phyloP scores from a whole-genome alignment of 345 rosid species.

The Camelina sativa region DNA sequence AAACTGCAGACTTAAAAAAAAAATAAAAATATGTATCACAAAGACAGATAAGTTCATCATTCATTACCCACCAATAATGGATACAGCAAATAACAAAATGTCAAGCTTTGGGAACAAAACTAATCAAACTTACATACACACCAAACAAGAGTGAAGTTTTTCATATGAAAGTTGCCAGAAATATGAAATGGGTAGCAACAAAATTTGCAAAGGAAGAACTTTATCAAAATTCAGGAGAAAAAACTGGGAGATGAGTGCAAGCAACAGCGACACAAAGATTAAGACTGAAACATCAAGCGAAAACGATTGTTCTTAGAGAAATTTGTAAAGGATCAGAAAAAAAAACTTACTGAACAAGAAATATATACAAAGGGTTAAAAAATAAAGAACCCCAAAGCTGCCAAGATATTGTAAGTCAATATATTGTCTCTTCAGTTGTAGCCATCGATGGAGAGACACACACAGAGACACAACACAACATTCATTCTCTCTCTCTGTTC shows the following conservation, averaged over 20 bases:
- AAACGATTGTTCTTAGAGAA: slow-evolving; percentile 5
- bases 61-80: slow-evolving; percentile 13
- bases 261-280: slow-evolving; percentile 33
- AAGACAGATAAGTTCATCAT: slow-evolving; percentile 5
- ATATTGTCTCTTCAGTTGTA: not conserved
- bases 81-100: slow-evolving; percentile 18
- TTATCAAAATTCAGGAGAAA: slow-evolving; percentile 7
- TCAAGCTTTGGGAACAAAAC: slow-evolving; percentile 1
- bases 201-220: not conserved
- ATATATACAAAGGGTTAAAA: not conserved
- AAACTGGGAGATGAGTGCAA: slow-evolving; percentile 15
- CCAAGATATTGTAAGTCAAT: not conserved
- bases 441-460: slow-evolving; percentile 33
- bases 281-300: not conserved
- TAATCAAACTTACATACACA: slow-evolving; percentile 13
- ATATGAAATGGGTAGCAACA: slow-evolving; percentile 21
- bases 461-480: not conserved
- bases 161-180: slow-evolving; percentile 25
- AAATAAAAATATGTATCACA: not conserved
- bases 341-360: slow-evolving; percentile 19
- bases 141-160: not conserved
- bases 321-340: slow-evolving; percentile 6
- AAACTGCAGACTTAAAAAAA: not conserved
- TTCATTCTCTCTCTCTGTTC: slow-evolving; percentile 17
- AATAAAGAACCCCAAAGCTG: not conserved